Percentiles rank a stretch among this genome's conserved stretches.
Evolutionary conservation across 192 early-diverging fungal genomes (phyloP).

Genomic region (Entrophospora sp.): DNA sequence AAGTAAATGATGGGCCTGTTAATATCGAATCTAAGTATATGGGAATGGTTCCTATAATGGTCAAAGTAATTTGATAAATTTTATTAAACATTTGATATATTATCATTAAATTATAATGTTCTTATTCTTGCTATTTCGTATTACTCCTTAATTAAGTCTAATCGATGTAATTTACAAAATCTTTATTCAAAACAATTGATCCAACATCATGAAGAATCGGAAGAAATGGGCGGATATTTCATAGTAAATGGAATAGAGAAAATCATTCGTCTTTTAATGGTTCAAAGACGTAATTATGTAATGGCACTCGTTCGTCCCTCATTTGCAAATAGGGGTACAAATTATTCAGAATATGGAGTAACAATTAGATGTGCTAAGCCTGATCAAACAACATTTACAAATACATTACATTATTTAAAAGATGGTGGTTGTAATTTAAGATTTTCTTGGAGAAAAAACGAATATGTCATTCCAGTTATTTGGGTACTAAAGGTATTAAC

Average conservation of each 20-base stretch:
- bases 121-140: too few relatives aligned
- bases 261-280: conserved; percentile 87
- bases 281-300: conserved; percentile 82
- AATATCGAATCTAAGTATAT: conserved; percentile 54
- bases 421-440: conserved; percentile 78
- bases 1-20: conserved; percentile 75
- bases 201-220: conserved; percentile 74
- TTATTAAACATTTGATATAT: too few relatives aligned
- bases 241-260: conserved; percentile 95
- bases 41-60: conserved; percentile 85
- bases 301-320: conserved; percentile 76
- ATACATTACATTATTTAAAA: too few relatives aligned
- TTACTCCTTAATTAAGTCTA: too few relatives aligned
- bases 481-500: conserved; percentile 58
- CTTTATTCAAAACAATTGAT: conserved; percentile 68
- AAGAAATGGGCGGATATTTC: conserved; percentile 97
- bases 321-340: conserved; percentile 85
- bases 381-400: conserved; percentile 86
- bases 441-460: conserved; percentile 86
- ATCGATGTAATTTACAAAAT: conserved; percentile 71
- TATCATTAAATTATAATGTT: too few relatives aligned
- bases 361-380: conserved; percentile 78
- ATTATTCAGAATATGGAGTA: conserved; percentile 77
- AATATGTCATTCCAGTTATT: conserved; percentile 89
- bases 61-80: conserved; percentile 27